Base-by-base conservation (phyloP, 495 filamentous ascomycete genomes). In the Aspergillus kassunensis region DNA sequence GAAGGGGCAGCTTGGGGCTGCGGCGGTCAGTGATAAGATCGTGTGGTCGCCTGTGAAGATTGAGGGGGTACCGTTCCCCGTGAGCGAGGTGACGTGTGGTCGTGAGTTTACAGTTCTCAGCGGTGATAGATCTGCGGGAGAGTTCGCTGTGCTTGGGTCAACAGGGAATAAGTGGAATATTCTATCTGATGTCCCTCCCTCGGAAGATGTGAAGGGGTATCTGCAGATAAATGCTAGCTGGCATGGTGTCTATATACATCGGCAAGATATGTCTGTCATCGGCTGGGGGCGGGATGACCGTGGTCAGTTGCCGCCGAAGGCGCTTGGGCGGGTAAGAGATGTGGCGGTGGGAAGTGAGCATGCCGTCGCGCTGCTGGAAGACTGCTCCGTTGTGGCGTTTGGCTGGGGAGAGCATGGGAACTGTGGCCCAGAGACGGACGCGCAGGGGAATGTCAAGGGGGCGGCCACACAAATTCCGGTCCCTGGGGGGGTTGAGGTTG, bases 391-490 rank as follows among this genome's bases (percentile, higher is more conserved):
- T 11, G 64, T 89, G 33, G 79, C 85, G 3, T 97, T 91, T 88
- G 93, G 93, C 13, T 98, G 93, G 92, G 91, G 90, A 1, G 90
- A 96, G 71, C 93, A 98, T 77, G 93, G 93, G 10, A 97, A 97
- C 68, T 97, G 93, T 66, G 93, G 93, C 12, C 75, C 80, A 3
- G 72, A 76, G 36, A 81, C 71, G 3, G 75, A 83, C 69, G 57
- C 67, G n/a, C 70, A 72, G 55, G 81, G 85, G 3, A 80, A 87
- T 63, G 80, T 87, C 27, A 83, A 82, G 39, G 86, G 77, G 8
- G 68, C 68, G 52, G 84, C 80, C 69, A 88, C 82, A 57, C 60
- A 78, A 13, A 77, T 90, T 58, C 72, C 73, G n/a, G 68, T 80
- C 35, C 64, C 74, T n/a, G 61, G 48, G 9, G 56, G 55, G 2